Evolutionary conservation across 1,139 yeast genomes (phyloP), one percentile per base, ranked within the genome.

Genomic region (Geotrichum cucujoidarum): DNA sequence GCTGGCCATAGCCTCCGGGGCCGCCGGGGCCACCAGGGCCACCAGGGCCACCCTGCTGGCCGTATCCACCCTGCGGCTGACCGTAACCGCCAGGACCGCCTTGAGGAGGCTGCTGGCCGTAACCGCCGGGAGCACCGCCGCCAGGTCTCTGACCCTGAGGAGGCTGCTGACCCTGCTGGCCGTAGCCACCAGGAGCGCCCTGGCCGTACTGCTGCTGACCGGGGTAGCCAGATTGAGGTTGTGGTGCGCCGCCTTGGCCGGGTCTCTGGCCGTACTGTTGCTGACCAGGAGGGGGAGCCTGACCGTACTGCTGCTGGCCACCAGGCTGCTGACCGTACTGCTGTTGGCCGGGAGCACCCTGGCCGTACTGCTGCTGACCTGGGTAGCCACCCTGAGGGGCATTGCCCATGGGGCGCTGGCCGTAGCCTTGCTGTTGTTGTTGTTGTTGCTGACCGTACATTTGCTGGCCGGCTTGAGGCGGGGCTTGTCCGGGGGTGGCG

Each of bases 21-120:
- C 27, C 27, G 6, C 10, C 8, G 6, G 27, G 27, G 25, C 21
- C 18, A 8, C 21, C 27, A 8, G 18, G 38, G 10, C 20, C 24
- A n/a, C n/a, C 16, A 13, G 17, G 38, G 17, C 48, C 52, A 18
- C 49, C 52, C 21, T 54, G 53, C 18, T 54, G 55, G 20, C 38
- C 38, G n/a, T 20, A 16, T 8, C 35, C 35, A 18, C 35, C 35
- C 16, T 16, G 10, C 43, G 51, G 27, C 46, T 45, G 30, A n/a
- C 53, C 50, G 31, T 48, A 48, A 13, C 27, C 41, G 36, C 25
- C 51, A 51, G 24, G 45, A 40, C 32, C 40, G 42, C 41, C 37
- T 14, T 40, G 47, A 8, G 43, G 36, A 8, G 43, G 36, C 7
- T 18, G 43, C 20, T 36, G 43, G 43, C 47, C 41, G 31, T 32